Evolutionary conservation across 768 basidiomycete species (phyloP).

Genomic region (Kondoa malvinella): DNA sequence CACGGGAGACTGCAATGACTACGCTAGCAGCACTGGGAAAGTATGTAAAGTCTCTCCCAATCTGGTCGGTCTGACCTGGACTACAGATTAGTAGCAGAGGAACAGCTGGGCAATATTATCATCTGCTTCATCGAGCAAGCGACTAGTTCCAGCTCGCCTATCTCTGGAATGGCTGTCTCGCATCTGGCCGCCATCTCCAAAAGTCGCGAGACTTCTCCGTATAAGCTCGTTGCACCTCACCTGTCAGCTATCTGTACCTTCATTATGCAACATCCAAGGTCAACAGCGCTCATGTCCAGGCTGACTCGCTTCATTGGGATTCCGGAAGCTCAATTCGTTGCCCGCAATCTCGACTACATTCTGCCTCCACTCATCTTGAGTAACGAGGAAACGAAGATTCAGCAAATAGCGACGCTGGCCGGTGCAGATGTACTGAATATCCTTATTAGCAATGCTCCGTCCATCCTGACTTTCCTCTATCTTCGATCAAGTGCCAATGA

Average conservation of each 20-base stretch:
- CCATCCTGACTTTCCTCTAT: background rate
- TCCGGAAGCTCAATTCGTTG: slow-evolving; percentile 11
- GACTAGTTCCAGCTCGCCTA: background rate
- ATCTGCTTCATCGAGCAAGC: background rate
- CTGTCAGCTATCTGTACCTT: background rate
- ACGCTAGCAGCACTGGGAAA: background rate
- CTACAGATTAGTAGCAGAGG: background rate
- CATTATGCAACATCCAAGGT: background rate
- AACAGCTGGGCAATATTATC: background rate
- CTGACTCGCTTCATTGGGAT: background rate
- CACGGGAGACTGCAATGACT: background rate
- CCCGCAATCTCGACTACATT: background rate
- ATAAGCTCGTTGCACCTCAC: slow-evolving; percentile 15
- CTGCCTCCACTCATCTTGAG: background rate
- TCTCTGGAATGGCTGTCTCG: background rate
- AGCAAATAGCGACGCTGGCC: background rate
- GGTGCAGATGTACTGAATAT: background rate
- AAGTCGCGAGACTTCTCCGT: background rate
- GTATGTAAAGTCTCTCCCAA: background rate
- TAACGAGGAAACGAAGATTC: background rate
- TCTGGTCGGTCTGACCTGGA: background rate
- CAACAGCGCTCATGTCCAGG: background rate
- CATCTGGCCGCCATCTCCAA: slow-evolving; percentile 7
- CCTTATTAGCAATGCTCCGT: background rate
- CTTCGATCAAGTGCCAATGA: background rate